Base-by-base conservation (phyloP, 805 yeast species). In the Saturnispora mendoncae region DNA sequence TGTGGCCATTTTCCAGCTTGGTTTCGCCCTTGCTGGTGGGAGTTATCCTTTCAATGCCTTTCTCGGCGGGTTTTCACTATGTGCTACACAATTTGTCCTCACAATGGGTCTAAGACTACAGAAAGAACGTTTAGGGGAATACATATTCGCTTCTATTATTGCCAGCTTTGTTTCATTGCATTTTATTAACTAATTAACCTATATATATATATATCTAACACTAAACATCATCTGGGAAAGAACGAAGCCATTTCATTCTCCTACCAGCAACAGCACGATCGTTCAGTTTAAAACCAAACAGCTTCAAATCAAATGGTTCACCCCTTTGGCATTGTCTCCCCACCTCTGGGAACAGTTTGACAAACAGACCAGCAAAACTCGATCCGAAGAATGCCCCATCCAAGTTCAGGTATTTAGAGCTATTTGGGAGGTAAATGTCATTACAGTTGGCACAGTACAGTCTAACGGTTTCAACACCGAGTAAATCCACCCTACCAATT, bases 381-480 rank as follows among this genome's bases (percentile, higher is more conserved):
- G 97, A 86, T 4, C 98, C 97, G 66, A 94, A 92, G 55, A 82
- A 92, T 1, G 97, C 96, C 4, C 98, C 98, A 61, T 92, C 98
- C 33, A 92, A 76, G 55, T 85, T 84, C 44, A 84, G 66, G 61
- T 84, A 88, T 47, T 95, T 70, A n/a, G 88, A 78, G 42, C 87
- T 80, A 42, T 81, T 77, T 2, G 97, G 97, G 38, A 86, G 64
- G 61, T 92, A 92, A 31, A 90, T 70, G 55, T 92, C 98, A 56
- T 80, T 77, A 63, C 98, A 92, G 57, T 90, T 80, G 2, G 98
- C 97, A 64, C 98, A 92, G 60, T 80, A 92, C 36, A 92, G 70
- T 50, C 97, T 66, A 33, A 92, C 95, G 0, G 97, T 85, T 60
- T 87, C 95, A 50, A 77, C 78, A 4, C 97, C 97, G 0, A 95